Conservation (phyloP, 73 alveolate genomes). For the Paramecium primaurelia region DNA sequence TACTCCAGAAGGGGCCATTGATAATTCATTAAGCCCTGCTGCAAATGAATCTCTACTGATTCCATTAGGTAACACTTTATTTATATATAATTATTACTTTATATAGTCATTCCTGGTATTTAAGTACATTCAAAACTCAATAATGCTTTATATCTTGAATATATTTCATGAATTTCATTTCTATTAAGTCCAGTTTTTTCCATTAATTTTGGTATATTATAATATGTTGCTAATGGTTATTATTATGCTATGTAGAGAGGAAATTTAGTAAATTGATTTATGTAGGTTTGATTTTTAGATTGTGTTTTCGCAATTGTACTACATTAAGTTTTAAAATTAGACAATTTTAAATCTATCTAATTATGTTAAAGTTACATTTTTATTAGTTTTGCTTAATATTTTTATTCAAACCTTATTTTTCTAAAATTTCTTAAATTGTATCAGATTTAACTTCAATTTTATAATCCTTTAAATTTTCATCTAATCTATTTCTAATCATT, state of each 20-base stretch:
- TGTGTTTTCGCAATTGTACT: neutral
- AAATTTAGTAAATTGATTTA: neutral
- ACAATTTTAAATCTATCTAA: neutral
- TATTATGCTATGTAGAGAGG: neutral
- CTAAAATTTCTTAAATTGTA: neutral
- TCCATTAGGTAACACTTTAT: conserved; percentile 37
- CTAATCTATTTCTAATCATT: neutral
- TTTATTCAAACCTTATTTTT: neutral
- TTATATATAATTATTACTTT: neutral
- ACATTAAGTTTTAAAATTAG: neutral
- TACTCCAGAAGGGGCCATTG: conserved; percentile 33
- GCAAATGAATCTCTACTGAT: neutral
- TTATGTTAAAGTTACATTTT: neutral
- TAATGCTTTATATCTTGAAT: conserved; percentile 30
- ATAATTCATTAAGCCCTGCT: conserved; percentile 14
- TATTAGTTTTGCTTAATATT: neutral
- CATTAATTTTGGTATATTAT: conserved; percentile 27
- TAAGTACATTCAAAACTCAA: conserved; percentile 4
- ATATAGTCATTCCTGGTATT: conserved; percentile 40
- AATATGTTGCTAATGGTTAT: neutral
- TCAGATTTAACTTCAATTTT: neutral
- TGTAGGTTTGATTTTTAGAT: neutral
- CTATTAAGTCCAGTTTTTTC: neutral
- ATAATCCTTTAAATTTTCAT: neutral
- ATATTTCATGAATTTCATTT: neutral